Base-by-base conservation (phyloP, 2,329 filamentous ascomycete genomes). In the Xylariaceae sp. region DNA sequence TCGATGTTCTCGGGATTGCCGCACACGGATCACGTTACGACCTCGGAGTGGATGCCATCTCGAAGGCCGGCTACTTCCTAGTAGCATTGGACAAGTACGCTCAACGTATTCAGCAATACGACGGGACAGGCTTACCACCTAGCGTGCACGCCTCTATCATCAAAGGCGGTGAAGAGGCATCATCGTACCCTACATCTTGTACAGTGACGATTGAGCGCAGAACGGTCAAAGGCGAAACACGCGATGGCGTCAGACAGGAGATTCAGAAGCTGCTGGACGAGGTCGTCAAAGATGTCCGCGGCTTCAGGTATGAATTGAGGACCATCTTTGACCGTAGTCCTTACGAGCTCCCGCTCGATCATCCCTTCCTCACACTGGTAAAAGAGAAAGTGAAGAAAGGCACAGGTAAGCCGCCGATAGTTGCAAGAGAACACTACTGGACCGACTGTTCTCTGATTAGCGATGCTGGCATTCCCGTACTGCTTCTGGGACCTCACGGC, bases 181-280 rank as follows among this genome's bases (percentile, higher is more conserved):
- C 78, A 0, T 79, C 75, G 0, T 82, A 82, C 46, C 77, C 78
- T 0, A 73, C 69, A 0, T 64, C 65, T n/a, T 80, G 78, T 61
- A 76, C 68, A 0, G 65, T 81, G 16, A 72, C 71, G 0, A 46
- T 81, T 1, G 79, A 82, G 53, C 70, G 75, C 6, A 73, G 79
- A 7, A 81, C 76, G 0, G 58, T 81, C 0, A 64, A 73, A 2
- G 69, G 67, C 3, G 75, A 81, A 58, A 74, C 72, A 0, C 52
- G 64, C 0, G 62, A 72, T 4, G 57, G 59, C 0, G 69, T 79
- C 0, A 53, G 68, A 4, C 28, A 47, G 1, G 74, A 79, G 14
- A 55, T 80, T 2, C 58, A 63, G 31, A 47, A 48, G 0, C 59
- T 80, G 1, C 57, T 80, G 33, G 56, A 65, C 9, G 56, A 56